Conservation (phyloP, 495 filamentous ascomycete genomes). For the Penicillium daleae region DNA sequence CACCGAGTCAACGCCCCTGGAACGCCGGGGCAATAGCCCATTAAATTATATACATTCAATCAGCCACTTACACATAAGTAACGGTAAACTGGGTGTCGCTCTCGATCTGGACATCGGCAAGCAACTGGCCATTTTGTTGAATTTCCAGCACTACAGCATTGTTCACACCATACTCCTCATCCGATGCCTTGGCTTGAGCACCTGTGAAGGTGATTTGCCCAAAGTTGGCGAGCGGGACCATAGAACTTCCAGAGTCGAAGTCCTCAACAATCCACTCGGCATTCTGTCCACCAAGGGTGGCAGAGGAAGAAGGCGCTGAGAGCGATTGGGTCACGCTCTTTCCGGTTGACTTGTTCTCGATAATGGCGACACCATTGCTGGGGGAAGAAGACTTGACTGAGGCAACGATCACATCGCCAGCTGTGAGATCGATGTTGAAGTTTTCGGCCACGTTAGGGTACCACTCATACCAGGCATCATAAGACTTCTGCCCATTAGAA, state of each 20-base stretch:
- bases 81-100: conserved; percentile 45
- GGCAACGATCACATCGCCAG: conserved; percentile 60
- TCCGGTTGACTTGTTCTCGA: conserved; percentile 61
- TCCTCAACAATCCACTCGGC: conserved; percentile 73
- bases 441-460: conserved; percentile 59
- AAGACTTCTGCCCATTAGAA: conserved; percentile 39
- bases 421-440: conserved; percentile 56
- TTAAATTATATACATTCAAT: conserved; percentile 9
- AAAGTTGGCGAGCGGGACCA: conserved; percentile 60
- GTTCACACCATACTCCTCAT: conserved; percentile 36
- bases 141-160: conserved; percentile 56
- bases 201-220: conserved; percentile 54
- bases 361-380: conserved; percentile 54
- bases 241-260: conserved; percentile 48
- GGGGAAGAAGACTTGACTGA: conserved; percentile 52
- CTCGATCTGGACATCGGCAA: conserved; percentile 48
- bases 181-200: conserved; percentile 41
- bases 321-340: conserved; percentile 56
- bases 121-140: conserved; percentile 50
- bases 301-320: conserved; percentile 36
- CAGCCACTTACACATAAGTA: conserved; percentile 24
- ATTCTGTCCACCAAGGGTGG: conserved; percentile 50
- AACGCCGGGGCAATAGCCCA: conserved; percentile 5
- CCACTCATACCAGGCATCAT: conserved; percentile 69
- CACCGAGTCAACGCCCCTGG: background rate